These are phyloP conservation scores for Elongisporangium undulatum DNA, from an alignment of 352 stramenopile species.

Conservation along the genomic window DNA sequence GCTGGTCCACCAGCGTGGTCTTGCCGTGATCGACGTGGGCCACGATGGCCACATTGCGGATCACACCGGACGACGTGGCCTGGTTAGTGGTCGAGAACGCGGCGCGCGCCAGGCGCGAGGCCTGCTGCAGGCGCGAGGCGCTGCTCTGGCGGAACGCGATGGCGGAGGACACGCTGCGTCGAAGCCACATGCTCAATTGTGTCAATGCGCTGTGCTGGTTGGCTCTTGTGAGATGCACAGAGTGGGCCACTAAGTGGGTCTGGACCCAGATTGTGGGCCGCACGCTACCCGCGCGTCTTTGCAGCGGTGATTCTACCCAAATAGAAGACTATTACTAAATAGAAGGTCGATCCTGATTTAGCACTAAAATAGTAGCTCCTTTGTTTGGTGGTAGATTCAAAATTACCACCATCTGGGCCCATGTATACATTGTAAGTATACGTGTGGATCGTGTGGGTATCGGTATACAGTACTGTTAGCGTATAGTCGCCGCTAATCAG, in stretches of 20 bases:
- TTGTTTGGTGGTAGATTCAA: neutral
- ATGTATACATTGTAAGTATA: neutral
- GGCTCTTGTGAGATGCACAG: neutral
- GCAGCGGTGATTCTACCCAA: neutral
- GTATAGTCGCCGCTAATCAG: neutral
- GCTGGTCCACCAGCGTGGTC: slow-evolving; percentile 97
- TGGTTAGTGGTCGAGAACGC: slow-evolving; percentile 35
- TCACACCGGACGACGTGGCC: slow-evolving; percentile 37
- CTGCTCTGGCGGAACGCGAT: slow-evolving; percentile 32
- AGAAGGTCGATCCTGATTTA: neutral
- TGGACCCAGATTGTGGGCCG: neutral
- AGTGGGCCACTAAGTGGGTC: neutral
- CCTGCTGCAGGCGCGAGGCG: slow-evolving; percentile 22
- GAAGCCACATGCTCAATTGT: slow-evolving; percentile 48
- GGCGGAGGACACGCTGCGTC: slow-evolving; percentile 34
- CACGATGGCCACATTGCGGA: slow-evolving; percentile 90
- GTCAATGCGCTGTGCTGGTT: neutral
- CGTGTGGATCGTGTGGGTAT: neutral
- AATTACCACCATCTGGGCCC: neutral
- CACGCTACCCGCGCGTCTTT: neutral
- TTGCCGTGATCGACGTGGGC: slow-evolving; percentile 99
- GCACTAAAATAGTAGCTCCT: neutral
- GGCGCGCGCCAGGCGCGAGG: slow-evolving; percentile 22
- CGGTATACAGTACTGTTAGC: neutral
- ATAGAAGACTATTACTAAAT: neutral